Evolutionary conservation across 495 filamentous ascomycete species (phyloP), one percentile per base, ranked within the genome.

Genomic region (Pseudevernia furfuracea): DNA sequence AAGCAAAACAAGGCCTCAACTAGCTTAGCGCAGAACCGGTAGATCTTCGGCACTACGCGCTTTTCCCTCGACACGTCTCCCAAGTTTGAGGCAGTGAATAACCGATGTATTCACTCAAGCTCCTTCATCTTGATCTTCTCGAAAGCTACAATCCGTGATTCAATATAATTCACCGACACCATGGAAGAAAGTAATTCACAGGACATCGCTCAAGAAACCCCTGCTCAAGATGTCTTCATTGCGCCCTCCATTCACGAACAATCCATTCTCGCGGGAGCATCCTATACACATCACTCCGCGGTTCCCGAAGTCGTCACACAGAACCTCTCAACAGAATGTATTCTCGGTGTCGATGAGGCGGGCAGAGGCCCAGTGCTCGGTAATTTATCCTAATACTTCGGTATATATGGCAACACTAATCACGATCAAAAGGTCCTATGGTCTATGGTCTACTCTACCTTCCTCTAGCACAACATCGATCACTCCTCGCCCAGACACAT

Each of bases 401-500:
- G 17, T 17, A 11, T 21, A 21, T 17, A 19, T 37, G 30, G 9
- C 28, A 55, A 52, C 12, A 32, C 28, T 58, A 49, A 34, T 30
- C 43, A 43, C 34, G 19, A 62, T 17, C 6, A 43, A 19, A 38
- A 80, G 78, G 94, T 3, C 93, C 94, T 15, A 98, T 98, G 94
- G 92, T 97, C 66, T 97, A 97, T 79, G 88, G 87, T 64, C 82
- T 91, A 68, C 89, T 93, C 79, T 96, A 92, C 78, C 82, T 96
- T 1, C 91, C 92, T 0, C 61, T 83, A 4, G 63, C 80, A 2
- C 78, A 84, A 43, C 89, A 92, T 41, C 83, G 82, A 66, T 80
- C 87, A 3, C 83, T 96, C 25, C 85, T 96, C 4, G 85, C 88
- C 11, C 69, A 81, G 38, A 84, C 87, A 10, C 87, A 96, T 77